These are phyloP conservation scores for Dictyostelium purpureum DNA, from an alignment of 78 protist genomes.

Conservation along the genomic window DNA sequence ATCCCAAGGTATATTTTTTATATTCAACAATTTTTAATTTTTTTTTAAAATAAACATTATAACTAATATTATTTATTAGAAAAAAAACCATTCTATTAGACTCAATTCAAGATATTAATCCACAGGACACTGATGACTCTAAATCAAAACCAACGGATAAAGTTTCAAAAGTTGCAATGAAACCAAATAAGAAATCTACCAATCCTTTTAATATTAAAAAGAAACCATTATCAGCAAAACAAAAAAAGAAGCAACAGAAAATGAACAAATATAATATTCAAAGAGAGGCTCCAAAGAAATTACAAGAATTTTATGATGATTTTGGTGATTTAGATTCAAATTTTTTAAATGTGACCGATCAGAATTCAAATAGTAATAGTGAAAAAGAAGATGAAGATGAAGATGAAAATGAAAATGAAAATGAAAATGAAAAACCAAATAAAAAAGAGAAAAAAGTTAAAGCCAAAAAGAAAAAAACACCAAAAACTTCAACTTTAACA, in stretches of 20 bases:
- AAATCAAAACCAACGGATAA: background rate
- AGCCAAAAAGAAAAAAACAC: background rate
- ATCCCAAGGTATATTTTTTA: conserved; percentile 17
- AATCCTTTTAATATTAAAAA: conserved; percentile 1
- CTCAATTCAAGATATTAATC: background rate
- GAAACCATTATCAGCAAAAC: background rate
- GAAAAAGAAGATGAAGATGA: conserved; percentile 3
- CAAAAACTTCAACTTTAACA: background rate
- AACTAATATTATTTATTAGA: too few relatives aligned
- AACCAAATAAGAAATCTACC: background rate
- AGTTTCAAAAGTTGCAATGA: background rate
- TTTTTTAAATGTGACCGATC: background rate
- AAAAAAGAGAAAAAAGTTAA: background rate
- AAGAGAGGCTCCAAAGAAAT: background rate
- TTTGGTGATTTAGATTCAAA: background rate
- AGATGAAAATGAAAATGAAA: background rate
- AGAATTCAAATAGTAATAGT: background rate
- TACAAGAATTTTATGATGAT: conserved; percentile 34
- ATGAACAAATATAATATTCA: conserved; percentile 1
- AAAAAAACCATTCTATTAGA: conserved; percentile 12
- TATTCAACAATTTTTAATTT: background rate
- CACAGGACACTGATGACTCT: background rate
- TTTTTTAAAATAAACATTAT: background rate
- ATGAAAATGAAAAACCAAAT: background rate
- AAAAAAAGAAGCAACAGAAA: conserved; percentile 20